Conservation (phyloP, 495 filamentous ascomycete species). For the Cladorrhinum samala region DNA sequence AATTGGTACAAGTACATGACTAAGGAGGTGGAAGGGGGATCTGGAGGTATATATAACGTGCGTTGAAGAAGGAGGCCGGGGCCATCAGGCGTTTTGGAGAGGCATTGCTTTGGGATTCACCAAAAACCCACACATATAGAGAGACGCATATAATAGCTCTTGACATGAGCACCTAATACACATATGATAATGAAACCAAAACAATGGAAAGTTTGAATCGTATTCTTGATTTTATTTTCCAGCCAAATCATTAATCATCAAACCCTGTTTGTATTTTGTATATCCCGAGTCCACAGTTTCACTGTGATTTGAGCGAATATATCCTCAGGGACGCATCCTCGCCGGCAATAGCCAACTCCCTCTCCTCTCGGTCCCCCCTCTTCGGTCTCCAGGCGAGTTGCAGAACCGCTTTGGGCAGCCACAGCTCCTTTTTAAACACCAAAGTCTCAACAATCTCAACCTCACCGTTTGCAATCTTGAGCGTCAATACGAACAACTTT, state of each 20-base stretch:
- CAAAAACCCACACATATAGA: neutral
- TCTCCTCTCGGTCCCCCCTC: constrained; percentile 15
- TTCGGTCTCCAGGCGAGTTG: constrained; percentile 72
- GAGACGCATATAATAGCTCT: neutral
- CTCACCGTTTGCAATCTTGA: constrained; percentile 31
- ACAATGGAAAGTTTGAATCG: too few species aligned
- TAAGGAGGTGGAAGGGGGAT: too few species aligned
- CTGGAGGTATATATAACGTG: too few species aligned
- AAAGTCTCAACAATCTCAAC: constrained; percentile 40
- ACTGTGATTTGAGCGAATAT: constrained; percentile 53
- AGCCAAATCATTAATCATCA: neutral
- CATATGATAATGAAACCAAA: too few species aligned
- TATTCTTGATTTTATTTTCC: too few species aligned
- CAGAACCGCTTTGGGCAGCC: constrained; percentile 68
- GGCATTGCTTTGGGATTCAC: neutral
- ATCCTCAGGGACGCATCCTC: constrained; percentile 78
- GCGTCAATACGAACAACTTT: constrained; percentile 38
- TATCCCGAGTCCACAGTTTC: too few species aligned
- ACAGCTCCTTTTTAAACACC: constrained; percentile 37
- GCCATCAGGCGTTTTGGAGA: neutral
- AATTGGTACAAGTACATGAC: too few species aligned
- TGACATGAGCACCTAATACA: neutral
- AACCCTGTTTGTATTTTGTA: too few species aligned
- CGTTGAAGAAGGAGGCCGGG: too few species aligned
- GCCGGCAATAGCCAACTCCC: constrained; percentile 70